Evolutionary conservation across 306 rosid genomes (phyloP), one percentile per base, ranked within the genome.

Genomic region (Geum urbanum): DNA sequence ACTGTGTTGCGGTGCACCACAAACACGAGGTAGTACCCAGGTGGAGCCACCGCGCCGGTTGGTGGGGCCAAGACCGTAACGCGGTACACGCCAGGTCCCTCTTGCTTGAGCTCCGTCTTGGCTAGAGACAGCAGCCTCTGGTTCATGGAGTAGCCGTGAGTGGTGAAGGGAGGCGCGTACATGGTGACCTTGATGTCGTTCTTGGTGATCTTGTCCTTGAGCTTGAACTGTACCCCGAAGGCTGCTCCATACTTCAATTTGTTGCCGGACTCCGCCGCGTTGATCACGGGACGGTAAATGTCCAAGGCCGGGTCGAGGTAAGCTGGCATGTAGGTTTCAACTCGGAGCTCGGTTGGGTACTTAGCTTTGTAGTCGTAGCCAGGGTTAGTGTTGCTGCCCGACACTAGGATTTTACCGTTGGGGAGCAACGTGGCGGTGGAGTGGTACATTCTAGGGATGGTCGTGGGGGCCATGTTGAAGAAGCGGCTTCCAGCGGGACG

Each of bases 91-190:
- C 88, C 84, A 0, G 6, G 16, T 0, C 44, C 4, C 22, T 14
- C 70, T 12, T 8, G 14, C 5, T 5, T 45, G 4, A 58, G 4
- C 1, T 5, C 63, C n/a, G 8, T 60, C 32, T 47, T 60, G 0
- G 63, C 74, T 55, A 95, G 70, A 1, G 83, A 24, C 13, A 95
- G 0, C 24, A 86, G 80, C 68, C 99, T 87, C 70, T 95, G 99
- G 51, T 73, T 84, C 99, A 84, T 84, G 4, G 96, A 87, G 60
- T 27, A 76, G 0, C 99, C 99, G 61, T 91, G 99, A 41, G 99
- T 95, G 1, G 99, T 95, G 66, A 95, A 95, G 1, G 99, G 97
- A 13, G 95, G 95, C 15, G 85, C 73, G 66, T 88, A 87, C 73
- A 95, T 72, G 14, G 87, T 79, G 39, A 91, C 78, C 81, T 71